A percentile compares a stretch with the other conserved stretches of the same genome.
These are phyloP conservation scores for Amesomyces nigricolor DNA, from an alignment of 2,329 filamentous ascomycete genomes.

Conservation along the genomic window DNA sequence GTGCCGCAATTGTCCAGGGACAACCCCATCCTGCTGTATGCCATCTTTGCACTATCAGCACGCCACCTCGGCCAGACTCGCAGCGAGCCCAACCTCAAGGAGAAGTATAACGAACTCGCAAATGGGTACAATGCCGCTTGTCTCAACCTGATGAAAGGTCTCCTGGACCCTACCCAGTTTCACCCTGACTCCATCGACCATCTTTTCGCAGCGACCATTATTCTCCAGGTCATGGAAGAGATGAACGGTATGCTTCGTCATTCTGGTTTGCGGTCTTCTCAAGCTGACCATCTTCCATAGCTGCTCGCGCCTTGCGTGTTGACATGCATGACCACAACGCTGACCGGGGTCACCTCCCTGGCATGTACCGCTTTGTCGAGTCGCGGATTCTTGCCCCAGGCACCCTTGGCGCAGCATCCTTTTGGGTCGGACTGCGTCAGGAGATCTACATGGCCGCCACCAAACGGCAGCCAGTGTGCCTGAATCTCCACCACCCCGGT, in stretches of 20 bases:
- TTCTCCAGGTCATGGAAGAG: constrained; percentile 53
- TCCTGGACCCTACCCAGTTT: constrained; percentile 42
- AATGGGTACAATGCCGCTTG: constrained; percentile 51
- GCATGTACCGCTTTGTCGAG: constrained; percentile 42
- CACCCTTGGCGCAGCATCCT: constrained; percentile 46
- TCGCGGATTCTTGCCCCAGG: constrained; percentile 36
- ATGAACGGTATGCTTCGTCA: constrained; percentile 34
- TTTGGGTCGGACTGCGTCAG: constrained; percentile 53
- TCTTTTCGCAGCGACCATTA: constrained; percentile 50
- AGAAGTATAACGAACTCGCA: constrained; percentile 43
- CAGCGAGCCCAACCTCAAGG: constrained; percentile 12
- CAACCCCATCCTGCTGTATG: constrained; percentile 49
- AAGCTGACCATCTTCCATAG: background rate
- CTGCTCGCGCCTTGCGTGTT: background rate
- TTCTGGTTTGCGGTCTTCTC: no score
- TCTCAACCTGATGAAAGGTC: constrained; percentile 35
- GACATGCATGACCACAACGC: background rate
- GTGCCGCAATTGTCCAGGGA: constrained; percentile 48
- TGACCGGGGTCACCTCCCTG: constrained; percentile 39
- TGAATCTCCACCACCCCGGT: constrained; percentile 43
- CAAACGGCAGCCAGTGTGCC: constrained; percentile 40
- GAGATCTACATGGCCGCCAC: constrained; percentile 54
- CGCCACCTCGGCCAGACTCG: constrained; percentile 46
- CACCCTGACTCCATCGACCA: constrained; percentile 43
- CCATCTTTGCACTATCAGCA: constrained; percentile 51